Evolutionary conservation across 192 early-diverging fungal genomes (phyloP).

Genomic region (Backusella parvicylindrica): DNA sequence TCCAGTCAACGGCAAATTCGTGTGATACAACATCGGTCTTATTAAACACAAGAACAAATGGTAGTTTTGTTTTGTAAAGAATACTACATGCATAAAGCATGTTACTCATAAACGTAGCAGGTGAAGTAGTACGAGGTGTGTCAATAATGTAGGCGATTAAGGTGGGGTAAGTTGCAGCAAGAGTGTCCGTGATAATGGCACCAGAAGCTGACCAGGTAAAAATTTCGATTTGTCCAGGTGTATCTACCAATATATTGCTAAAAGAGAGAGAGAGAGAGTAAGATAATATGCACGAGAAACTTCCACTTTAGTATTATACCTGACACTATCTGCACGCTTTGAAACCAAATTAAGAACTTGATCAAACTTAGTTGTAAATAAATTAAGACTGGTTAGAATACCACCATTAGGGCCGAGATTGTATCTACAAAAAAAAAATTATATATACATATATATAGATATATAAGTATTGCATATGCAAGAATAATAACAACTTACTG

Average conservation of each 20-base stretch:
- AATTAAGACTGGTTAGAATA: constrained; percentile 91
- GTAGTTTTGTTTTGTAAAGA: constrained; percentile 96
- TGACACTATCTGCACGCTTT: constrained; percentile 68
- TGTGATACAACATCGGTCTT: constrained; percentile 92
- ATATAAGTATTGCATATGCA: neutral
- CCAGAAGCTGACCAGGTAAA: constrained; percentile 99
- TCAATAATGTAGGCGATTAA: constrained; percentile 93
- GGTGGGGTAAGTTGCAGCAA: constrained; percentile 90
- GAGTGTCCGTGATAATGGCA: constrained; percentile 90
- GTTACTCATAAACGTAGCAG: constrained; percentile 98
- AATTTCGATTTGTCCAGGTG: constrained; percentile 98
- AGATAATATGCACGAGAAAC: too few species aligned
- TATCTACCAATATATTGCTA: constrained; percentile 86
- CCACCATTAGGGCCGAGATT: constrained; percentile 96
- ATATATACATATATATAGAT: too few species aligned
- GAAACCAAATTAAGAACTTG: constrained; percentile 87
- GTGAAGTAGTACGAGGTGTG: constrained; percentile 87
- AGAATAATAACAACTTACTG: constrained; percentile 53
- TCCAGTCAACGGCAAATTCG: constrained; percentile 92
- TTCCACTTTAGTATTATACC: too few species aligned
- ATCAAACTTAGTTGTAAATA: constrained; percentile 98
- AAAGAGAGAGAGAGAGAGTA: too few species aligned
- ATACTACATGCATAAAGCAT: constrained; percentile 97
- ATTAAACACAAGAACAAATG: constrained; percentile 95
- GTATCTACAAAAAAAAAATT: constrained; percentile 56